These are phyloP conservation scores for Entoloma clypeatum DNA, from an alignment of 1,284 basidiomycete genomes.

Conservation along the genomic window DNA sequence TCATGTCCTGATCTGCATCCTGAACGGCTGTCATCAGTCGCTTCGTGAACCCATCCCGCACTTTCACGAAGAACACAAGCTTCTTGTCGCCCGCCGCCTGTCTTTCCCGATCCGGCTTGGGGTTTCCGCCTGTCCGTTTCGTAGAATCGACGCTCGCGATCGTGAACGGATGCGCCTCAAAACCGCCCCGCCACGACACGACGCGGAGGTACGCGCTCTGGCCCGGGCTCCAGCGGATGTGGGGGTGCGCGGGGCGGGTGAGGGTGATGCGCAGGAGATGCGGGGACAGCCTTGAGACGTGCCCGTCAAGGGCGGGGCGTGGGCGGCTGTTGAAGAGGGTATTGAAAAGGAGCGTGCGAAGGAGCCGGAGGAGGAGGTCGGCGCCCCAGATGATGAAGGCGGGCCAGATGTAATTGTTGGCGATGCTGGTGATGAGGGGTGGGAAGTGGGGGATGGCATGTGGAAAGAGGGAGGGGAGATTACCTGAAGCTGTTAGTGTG, in stretches of 20 bases:
- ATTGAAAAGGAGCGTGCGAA: constrained; percentile 46
- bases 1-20: neutral
- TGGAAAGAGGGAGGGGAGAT: neutral
- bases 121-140: too few relatives aligned
- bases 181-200: constrained; percentile 43
- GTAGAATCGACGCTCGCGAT: constrained; percentile 41
- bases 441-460: too few relatives aligned
- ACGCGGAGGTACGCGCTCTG: constrained; percentile 49
- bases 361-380: constrained; percentile 46
- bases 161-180: constrained; percentile 56
- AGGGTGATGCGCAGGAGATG: constrained; percentile 45
- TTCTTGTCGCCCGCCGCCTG: constrained; percentile 31
- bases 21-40: constrained; percentile 29
- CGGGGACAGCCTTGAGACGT: constrained; percentile 37
- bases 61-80: constrained; percentile 49
- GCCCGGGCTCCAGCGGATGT: constrained; percentile 51
- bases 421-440: too few relatives aligned
- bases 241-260: constrained; percentile 30
- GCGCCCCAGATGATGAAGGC: constrained; percentile 53
- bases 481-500: constrained; percentile 30
- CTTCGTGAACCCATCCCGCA: constrained; percentile 40
- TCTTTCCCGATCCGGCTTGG: too few relatives aligned
- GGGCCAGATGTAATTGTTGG: constrained; percentile 46
- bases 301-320: constrained; percentile 33
- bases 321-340: constrained; percentile 32